Conservation (phyloP, 306 rosid genomes). For the Sicyos edulis region DNA sequence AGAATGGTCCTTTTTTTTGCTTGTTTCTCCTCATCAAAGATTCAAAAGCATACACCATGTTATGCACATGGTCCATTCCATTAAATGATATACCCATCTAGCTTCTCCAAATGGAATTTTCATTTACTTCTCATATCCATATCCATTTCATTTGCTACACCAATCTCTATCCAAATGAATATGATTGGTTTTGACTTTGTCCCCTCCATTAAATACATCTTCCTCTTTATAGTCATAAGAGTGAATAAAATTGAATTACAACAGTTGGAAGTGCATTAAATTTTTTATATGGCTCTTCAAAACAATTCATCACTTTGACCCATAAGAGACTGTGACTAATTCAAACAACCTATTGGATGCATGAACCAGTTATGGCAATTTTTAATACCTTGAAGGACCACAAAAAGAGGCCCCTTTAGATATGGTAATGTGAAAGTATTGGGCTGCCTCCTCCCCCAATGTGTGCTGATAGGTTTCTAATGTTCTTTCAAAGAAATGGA, state of each 20-base stretch:
- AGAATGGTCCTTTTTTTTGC: constrained; percentile 7
- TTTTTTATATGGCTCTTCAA: not conserved
- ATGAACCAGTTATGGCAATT: not conserved
- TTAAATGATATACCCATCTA: not conserved
- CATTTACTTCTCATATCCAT: not conserved
- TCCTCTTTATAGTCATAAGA: not conserved
- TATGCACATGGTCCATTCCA: constrained; percentile 11
- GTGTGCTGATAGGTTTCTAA: no score
- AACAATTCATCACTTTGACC: constrained; percentile 5
- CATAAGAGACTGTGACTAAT: not conserved
- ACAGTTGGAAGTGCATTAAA: constrained; percentile 1
- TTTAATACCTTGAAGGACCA: constrained; percentile 13
- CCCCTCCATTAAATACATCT: constrained; percentile 12
- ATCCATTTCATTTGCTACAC: constrained; percentile 5
- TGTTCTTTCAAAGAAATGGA: no score
- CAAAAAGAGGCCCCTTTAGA: not conserved
- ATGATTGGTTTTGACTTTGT: constrained; percentile 21
- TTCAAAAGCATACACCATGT: not conserved
- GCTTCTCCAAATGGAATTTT: not conserved
- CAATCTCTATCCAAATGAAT: constrained; percentile 17
- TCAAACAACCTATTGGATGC: not conserved
- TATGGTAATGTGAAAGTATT: not conserved
- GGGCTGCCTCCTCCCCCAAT: no score
- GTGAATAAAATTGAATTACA: constrained; percentile 2
- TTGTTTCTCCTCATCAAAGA: not conserved